Conservation (phyloP, 1,139 yeast genomes). For the Lodderomyces beijingensis region DNA sequence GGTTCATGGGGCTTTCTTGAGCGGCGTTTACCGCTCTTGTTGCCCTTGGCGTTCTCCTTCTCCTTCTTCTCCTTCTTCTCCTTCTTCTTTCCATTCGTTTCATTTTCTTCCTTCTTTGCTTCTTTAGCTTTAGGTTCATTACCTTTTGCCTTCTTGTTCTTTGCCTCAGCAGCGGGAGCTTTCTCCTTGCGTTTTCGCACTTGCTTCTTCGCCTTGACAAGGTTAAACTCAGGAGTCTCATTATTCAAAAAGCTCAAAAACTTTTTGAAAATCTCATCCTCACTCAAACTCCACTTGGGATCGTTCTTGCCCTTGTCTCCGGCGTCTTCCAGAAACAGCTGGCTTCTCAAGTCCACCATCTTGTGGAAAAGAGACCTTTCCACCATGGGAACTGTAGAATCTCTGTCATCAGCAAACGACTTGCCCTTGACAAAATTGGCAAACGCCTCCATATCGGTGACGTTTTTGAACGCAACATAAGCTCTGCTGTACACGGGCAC, state of each 20-base stretch:
- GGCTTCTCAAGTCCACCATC: slow-evolving; percentile 15
- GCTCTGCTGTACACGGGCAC: slow-evolving; percentile 27
- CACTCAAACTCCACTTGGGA: slow-evolving; percentile 7
- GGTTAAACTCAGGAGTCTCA: slow-evolving; percentile 13
- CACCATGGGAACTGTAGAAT: slow-evolving; percentile 22
- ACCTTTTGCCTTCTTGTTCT: slow-evolving; percentile 5
- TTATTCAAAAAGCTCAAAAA: slow-evolving; percentile 10
- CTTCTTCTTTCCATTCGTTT: too few relatives aligned
- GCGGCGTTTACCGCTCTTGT: neutral
- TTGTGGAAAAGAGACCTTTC: slow-evolving; percentile 21
- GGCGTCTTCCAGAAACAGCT: too few relatives aligned
- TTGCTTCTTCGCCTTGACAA: slow-evolving; percentile 11
- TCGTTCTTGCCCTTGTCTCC: neutral
- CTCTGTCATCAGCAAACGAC: slow-evolving; percentile 21
- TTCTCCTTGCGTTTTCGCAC: too few relatives aligned
- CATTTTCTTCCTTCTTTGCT: too few relatives aligned
- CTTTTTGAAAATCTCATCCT: slow-evolving; percentile 12
- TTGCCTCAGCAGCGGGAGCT: slow-evolving; percentile 5
- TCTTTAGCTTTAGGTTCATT: neutral
- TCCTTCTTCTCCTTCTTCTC: slow-evolving; percentile 1
- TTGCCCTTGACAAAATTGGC: slow-evolving; percentile 15
- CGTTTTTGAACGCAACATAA: slow-evolving; percentile 20
- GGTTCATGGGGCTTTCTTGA: too few relatives aligned
- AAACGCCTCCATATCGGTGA: slow-evolving; percentile 14
- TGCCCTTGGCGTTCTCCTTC: slow-evolving; percentile 2